Conservation (phyloP, 805 yeast species). For the Metschnikowia arizonensis region DNA sequence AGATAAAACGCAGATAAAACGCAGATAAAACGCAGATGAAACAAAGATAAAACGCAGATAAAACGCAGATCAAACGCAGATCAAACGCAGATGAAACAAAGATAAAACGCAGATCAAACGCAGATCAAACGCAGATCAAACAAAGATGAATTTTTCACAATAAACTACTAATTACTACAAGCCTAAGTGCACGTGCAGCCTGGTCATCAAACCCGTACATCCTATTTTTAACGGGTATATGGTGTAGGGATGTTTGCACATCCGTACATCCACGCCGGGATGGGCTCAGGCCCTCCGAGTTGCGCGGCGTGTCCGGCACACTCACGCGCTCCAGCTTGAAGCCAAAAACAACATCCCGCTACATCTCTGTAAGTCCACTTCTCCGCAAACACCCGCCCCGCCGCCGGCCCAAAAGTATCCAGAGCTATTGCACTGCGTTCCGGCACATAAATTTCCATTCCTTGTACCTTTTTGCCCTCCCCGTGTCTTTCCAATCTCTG, state of each 20-base stretch:
- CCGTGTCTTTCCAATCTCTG: background rate
- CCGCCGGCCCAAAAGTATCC: background rate
- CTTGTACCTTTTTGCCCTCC: no score
- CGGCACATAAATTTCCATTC: background rate
- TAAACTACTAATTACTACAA: no score
- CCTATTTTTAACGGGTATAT: no score
- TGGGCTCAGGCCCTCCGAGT: background rate
- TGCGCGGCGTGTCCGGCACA: slow-evolving; percentile 6
- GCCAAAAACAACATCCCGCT: slow-evolving; percentile 4
- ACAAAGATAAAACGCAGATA: background rate
- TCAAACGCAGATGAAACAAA: background rate
- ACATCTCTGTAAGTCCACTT: background rate
- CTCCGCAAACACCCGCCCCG: slow-evolving; percentile 5
- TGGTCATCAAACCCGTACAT: no score
- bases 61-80: background rate
- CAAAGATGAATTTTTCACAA: no score
- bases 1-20: background rate
- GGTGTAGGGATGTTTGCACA: no score
- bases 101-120: background rate
- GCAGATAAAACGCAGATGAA: no score
- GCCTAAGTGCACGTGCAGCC: no score
- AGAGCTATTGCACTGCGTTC: background rate
- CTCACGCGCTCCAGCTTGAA: background rate
- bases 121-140: no score
- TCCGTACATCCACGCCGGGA: background rate